Base-by-base conservation (phyloP, 257 asterid genomes). In the Penstemon newberryi region DNA sequence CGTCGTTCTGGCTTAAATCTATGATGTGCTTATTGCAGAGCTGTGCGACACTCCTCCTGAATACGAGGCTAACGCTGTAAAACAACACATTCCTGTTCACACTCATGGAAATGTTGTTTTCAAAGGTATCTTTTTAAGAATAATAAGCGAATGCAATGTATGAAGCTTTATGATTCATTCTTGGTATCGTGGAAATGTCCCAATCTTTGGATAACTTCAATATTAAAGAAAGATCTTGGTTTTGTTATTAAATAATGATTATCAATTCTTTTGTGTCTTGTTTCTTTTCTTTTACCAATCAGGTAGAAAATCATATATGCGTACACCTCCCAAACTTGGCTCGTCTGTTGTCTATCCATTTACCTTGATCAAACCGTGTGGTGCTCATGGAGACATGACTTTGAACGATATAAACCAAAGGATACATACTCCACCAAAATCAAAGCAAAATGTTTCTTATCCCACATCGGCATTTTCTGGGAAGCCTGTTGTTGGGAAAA, bases 391-490 rank as follows among this genome's bases (percentile, higher is more conserved):
- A 68, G 92, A 87, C 63, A 73, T 82, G 72, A 93, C 99, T 71
- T 86, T 93, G 5, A 86, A 88, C 78, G 97, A 93, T 85, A 90
- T 90, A 71, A 90, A 90, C 81, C 95, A 73, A 68, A 72, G 83
- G 65, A 81, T 93, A 66, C 93, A 63, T 12, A 78, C 83, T 66
- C 97, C 99, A 39, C 82, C 89, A 13, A 84, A 83, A 70, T 52
- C 85, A 15, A 80, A 73, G 69, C 81, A 81, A 70, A 68, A 69
- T 58, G 82, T 54, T 73, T 47, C 84, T 60, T 88, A 67, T 60
- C 95, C 90, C 18, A 88, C 78, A 52, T 90, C 99, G 13, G 96
- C 96, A 44, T 86, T 93, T 75, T 90, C 97, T 0, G 98, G 98
- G 71, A 93, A 89, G 58, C 98, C 96, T 4, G 97, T 92, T 0